Conservation (phyloP, 2,329 filamentous ascomycete genomes). For the Emergomyces pasteurianus region DNA sequence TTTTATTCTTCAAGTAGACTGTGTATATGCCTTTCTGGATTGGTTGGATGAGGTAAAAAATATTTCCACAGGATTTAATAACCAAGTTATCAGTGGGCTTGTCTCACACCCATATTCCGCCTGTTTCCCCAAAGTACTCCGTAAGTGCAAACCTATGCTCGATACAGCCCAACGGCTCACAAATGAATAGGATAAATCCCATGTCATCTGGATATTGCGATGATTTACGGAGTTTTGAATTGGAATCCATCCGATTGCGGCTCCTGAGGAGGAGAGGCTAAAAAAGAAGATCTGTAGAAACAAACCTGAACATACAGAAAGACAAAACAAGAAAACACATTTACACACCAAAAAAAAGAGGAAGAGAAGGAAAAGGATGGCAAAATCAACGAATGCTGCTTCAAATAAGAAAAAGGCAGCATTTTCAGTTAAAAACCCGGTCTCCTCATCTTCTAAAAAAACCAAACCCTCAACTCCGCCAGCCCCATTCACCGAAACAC, state of each 20-base stretch:
- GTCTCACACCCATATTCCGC: background rate
- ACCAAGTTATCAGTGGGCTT: background rate
- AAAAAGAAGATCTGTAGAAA: background rate
- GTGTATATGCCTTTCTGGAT: background rate
- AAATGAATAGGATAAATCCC: background rate
- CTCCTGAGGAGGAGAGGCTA: background rate
- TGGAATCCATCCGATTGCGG: background rate
- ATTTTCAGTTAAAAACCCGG: slow-evolving; percentile 10
- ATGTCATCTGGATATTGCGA: background rate
- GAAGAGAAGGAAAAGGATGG: slow-evolving; percentile 14
- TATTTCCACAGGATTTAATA: background rate
- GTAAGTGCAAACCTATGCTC: background rate
- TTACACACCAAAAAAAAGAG: background rate
- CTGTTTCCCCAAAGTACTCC: background rate
- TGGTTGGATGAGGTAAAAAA: background rate
- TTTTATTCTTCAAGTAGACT: background rate
- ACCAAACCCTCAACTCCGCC: slow-evolving; percentile 17
- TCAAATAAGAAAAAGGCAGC: slow-evolving; percentile 21
- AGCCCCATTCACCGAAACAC: slow-evolving; percentile 56
- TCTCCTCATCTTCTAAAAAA: background rate
- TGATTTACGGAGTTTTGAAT: background rate
- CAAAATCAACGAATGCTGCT: slow-evolving; percentile 23
- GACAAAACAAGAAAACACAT: background rate
- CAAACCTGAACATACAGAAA: background rate
- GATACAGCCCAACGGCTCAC: background rate